Evolutionary conservation across 1,139 yeast genomes (phyloP).

Genomic region (Protomyces macrosporus): DNA sequence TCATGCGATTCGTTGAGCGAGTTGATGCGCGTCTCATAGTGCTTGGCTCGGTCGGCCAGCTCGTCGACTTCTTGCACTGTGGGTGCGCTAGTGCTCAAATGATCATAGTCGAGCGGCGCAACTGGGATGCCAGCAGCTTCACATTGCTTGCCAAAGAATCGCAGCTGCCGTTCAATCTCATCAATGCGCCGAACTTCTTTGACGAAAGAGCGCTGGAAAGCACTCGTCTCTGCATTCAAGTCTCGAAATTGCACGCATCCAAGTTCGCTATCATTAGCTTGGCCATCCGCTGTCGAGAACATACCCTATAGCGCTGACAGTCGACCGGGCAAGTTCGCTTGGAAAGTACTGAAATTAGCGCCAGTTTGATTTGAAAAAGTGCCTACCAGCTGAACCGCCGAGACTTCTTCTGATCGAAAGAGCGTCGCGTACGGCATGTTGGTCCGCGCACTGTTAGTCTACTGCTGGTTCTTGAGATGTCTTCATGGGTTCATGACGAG

Average conservation of each 20-base stretch:
- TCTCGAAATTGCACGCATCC: slow-evolving; percentile 89
- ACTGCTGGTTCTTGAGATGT: not conserved
- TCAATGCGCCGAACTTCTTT: slow-evolving; percentile 69
- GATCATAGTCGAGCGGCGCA: slow-evolving; percentile 34
- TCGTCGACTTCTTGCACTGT: slow-evolving; percentile 72
- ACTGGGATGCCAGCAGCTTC: slow-evolving; percentile 36
- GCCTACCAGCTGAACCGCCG: slow-evolving; percentile 13
- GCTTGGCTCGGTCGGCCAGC: slow-evolving; percentile 58
- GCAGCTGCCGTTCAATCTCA: slow-evolving; percentile 56
- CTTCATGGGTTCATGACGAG: no score
- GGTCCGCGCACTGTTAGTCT: not conserved
- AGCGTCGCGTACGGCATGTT: slow-evolving; percentile 24
- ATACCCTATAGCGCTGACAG: not conserved
- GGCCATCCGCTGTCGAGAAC: not conserved
- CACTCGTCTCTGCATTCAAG: slow-evolving; percentile 66
- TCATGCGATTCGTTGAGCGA: slow-evolving; percentile 56
- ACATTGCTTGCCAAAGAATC: slow-evolving; percentile 39
- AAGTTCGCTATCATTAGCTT: slow-evolving; percentile 44
- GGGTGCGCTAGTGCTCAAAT: slow-evolving; percentile 40
- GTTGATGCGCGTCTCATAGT: slow-evolving; percentile 54
- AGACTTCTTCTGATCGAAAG: slow-evolving; percentile 32
- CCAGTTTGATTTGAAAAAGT: slow-evolving; percentile 37
- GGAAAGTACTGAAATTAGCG: slow-evolving; percentile 35
- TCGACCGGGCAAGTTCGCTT: not conserved
- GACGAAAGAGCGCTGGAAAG: slow-evolving; percentile 84